Base-by-base conservation (phyloP, 768 basidiomycete species). In the Russula foetens region DNA sequence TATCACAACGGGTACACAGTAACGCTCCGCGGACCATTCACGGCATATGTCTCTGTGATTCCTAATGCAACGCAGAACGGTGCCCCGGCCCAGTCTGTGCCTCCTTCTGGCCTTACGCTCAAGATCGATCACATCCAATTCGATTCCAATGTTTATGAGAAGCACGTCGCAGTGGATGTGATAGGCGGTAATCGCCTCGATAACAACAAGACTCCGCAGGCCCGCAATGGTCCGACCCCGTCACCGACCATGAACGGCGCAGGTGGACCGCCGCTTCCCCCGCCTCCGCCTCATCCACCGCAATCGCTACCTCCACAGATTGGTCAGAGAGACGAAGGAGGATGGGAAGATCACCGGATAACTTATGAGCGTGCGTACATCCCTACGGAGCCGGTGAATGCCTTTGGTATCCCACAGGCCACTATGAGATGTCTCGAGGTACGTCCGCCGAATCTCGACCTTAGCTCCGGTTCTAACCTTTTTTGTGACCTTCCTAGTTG, bases 361-460 rank as follows among this genome's bases (percentile, higher is more conserved):
- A 66, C 79, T 51, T 82, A 88, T 49, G 82, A 84, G 19, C 75
- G 75, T 38, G 86, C 81, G 33, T 76, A 76, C n/a, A 81, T 91
- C 65, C 90, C 91, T 14, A 82, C 83, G 5, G 90, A 91, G 67
- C 90, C 90, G 9, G 88, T 92, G 53, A 92, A 92, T 68, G 88
- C 87, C 23, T 92, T 92, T 73, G 90, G 90, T 5, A 90, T 92
- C 55, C 89, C 90, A 7, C 89, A 92, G 69, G 89, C 88, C 3
- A 90, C 90, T 19, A 92, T 92, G 91, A 79, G 90, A 56, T 91
- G 89, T 79, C 75, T 92, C 38, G 90, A 92, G 80, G 86, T 87
- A 58, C 58, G 79, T 70, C 51, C 35, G 62, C 24, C 24, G 19
- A 53, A 45, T 28, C 56, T 26, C 24, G 29, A 59, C 45, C 28